Conservation (phyloP, 345 rosid genomes). For the Carallia pectinifolia region DNA sequence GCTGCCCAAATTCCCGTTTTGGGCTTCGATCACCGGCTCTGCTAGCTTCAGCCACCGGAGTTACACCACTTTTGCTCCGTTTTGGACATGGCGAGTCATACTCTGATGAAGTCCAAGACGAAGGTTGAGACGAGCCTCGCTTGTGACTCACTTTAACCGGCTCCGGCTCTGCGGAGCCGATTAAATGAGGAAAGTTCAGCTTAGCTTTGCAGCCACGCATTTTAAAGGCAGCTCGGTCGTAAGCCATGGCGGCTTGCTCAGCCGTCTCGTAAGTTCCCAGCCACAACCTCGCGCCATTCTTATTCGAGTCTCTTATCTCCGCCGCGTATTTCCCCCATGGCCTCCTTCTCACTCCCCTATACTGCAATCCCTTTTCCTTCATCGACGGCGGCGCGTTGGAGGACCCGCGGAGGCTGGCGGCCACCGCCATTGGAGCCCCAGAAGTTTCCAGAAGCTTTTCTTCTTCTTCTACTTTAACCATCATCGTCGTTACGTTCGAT, state of each 20-base stretch:
- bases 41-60: neutral
- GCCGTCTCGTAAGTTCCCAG: slow-evolving; percentile 67
- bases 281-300: slow-evolving; percentile 70
- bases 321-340: slow-evolving; percentile 79
- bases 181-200: slow-evolving; percentile 40
- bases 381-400: neutral
- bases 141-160: slow-evolving; percentile 16
- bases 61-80: neutral
- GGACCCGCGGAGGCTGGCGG: neutral
- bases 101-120: neutral
- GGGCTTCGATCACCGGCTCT: neutral
- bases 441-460: neutral
- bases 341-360: slow-evolving; percentile 42
- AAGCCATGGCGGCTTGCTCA: slow-evolving; percentile 52
- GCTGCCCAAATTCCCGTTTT: neutral
- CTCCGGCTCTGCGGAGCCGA: slow-evolving; percentile 19
- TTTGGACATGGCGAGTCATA: neutral
- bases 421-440: neutral
- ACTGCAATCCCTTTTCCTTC: neutral
- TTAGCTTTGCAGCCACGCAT: slow-evolving; percentile 39
- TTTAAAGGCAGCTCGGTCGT: slow-evolving; percentile 34
- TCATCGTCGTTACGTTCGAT: neutral
- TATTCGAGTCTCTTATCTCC: slow-evolving; percentile 67
- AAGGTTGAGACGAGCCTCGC: neutral
- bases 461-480: neutral